Base-by-base conservation (phyloP, 1,284 basidiomycete species). In the Cryptococcus sp. region DNA sequence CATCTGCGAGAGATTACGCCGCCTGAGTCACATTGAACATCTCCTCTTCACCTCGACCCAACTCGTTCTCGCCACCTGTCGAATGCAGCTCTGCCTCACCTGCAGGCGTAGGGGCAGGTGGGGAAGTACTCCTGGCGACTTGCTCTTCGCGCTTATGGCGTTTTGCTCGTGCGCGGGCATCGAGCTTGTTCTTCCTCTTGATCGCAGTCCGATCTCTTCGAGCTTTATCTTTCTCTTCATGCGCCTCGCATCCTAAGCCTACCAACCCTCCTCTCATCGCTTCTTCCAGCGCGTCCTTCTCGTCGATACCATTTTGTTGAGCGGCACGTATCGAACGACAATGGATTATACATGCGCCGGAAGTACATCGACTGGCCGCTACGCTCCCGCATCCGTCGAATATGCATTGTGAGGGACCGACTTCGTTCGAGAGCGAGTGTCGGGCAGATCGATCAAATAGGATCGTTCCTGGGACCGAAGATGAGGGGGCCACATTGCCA, bases 181-280 rank as follows among this genome's bases (percentile, higher is more conserved):
- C 61, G 40, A 59, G 58, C 54, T 64, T 59, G 23, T 62, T 59
- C 56, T 70, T 67, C 38, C 61, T 51, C 66, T 75, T 75, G 57
- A 66, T 64, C 50, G 55, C 59, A 55, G 65, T 67, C 41, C 70
- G 64, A 55, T 75, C 70, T 53, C 70, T 72, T 39, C 73, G 66
- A 29, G 70, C 72, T 8, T 56, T 58, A 11, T 65, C 70, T 63
- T 80, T 80, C 38, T 62, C 72, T 59, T 80, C 78, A 60, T 82
- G 81, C 19, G 68, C 69, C 46, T 79, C 78, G 57, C 81, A 81
- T 8, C 72, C 75, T 43, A 61, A 58, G 3, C 78, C 78, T 3
- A 69, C 69, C 19, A 76, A 62, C 7, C 69, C 66, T 20, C 73
- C 74, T 11, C 50, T 48, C 40, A 49, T 52, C 15, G 67, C 64